A percentile compares a stretch with the other conserved stretches of the same genome.
These are phyloP conservation scores for Talaromyces sp. DNA, from an alignment of 2,329 filamentous ascomycete genomes.

Conservation along the genomic window DNA sequence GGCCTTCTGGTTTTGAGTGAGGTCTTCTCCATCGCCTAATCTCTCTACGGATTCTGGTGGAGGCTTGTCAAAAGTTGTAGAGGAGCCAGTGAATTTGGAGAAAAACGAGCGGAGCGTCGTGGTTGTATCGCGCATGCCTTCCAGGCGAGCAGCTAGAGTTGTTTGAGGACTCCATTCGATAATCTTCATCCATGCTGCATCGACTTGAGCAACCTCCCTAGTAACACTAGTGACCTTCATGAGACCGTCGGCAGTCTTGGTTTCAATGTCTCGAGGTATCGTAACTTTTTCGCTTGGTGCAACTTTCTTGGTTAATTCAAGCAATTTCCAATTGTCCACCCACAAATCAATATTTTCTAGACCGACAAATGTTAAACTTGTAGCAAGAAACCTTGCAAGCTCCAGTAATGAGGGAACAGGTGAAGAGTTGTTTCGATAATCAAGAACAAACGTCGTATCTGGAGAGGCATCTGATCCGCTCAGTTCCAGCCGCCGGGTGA, in stretches of 20 bases:
- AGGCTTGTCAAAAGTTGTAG: conserved; percentile 46
- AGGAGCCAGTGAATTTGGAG: conserved; percentile 64
- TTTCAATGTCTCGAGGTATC: conserved; percentile 75
- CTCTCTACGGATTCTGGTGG: conserved; percentile 53
- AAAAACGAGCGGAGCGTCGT: conserved; percentile 76
- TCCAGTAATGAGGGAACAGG: conserved; percentile 82
- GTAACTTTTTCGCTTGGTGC: conserved; percentile 70
- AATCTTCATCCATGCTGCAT: conserved; percentile 82
- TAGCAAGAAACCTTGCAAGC: conserved; percentile 86
- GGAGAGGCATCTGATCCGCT: conserved; percentile 61
- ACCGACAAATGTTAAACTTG: conserved; percentile 91
- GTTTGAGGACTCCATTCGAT: conserved; percentile 74
- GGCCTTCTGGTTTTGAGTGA: conserved; percentile 66
- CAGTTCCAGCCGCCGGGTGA: conserved; percentile 79
- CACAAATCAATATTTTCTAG: conserved; percentile 83
- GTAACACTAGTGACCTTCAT: conserved; percentile 83
- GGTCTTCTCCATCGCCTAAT: conserved; percentile 64
- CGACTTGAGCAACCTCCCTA: conserved; percentile 84
- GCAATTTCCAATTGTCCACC: conserved; percentile 80
- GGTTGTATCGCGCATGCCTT: conserved; percentile 41
- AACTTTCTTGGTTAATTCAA: conserved; percentile 77
- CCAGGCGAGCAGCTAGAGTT: conserved; percentile 33
- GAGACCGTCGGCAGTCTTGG: conserved; percentile 76
- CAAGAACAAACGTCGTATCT: conserved; percentile 88
- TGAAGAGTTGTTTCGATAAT: conserved; percentile 85